Evolutionary conservation across 108 stramenopile species (phyloP).

Genomic region (Skeletonema potamos): DNA sequence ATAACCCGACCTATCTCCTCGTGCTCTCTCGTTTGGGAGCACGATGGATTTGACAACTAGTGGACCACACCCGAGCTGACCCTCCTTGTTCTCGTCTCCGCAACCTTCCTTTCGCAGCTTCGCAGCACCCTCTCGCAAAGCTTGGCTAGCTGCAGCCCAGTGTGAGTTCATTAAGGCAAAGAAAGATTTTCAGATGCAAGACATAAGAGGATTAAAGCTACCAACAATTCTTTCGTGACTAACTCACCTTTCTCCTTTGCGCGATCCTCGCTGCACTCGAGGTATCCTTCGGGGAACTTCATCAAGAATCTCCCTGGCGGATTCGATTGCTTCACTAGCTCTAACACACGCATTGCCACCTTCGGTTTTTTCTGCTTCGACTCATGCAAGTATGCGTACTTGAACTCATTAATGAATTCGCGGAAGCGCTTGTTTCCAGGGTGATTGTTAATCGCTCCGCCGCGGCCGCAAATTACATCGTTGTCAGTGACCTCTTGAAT

Average conservation of each 20-base stretch:
- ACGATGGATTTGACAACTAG: slow-evolving; percentile 4
- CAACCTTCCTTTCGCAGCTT: slow-evolving; percentile 33
- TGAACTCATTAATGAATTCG: slow-evolving; percentile 29
- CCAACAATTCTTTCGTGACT: background rate
- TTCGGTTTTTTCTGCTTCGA: slow-evolving; percentile 36
- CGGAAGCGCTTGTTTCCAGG: slow-evolving; percentile 49
- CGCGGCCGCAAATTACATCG: slow-evolving; percentile 44
- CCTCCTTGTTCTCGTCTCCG: background rate
- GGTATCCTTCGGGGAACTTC: slow-evolving; percentile 24
- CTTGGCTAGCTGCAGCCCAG: slow-evolving; percentile 30
- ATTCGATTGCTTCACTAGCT: slow-evolving; percentile 19
- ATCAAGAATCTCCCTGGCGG: slow-evolving; percentile 43
- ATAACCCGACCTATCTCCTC: background rate
- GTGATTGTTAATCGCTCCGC: slow-evolving; percentile 40
- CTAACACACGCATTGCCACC: slow-evolving; percentile 31
- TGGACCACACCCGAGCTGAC: background rate
- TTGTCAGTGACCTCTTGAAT: slow-evolving; percentile 23
- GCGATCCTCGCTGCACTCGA: slow-evolving; percentile 35
- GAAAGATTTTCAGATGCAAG: background rate
- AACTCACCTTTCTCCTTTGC: slow-evolving; percentile 36
- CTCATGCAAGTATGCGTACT: slow-evolving; percentile 39
- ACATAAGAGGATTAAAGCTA: background rate
- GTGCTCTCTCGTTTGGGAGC: slow-evolving; percentile 19
- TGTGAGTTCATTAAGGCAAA: background rate
- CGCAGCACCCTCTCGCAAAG: slow-evolving; percentile 45